Evolutionary conservation across 2,329 filamentous ascomycete genomes (phyloP), one percentile per base, ranked within the genome.

Genomic region (Ilyonectria robusta): DNA sequence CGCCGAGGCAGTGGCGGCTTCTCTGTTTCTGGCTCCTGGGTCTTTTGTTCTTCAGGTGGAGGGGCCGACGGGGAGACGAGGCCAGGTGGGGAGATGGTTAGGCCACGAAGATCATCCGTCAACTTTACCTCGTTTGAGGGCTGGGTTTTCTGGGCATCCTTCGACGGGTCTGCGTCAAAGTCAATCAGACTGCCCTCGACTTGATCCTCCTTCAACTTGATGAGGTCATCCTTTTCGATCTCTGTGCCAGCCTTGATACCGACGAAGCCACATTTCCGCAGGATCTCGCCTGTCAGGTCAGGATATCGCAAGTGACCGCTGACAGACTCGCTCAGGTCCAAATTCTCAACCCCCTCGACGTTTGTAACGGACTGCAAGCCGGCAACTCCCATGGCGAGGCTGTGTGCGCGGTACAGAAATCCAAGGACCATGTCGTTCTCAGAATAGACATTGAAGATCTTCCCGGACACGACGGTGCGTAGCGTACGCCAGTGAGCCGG

Each of bases 381-480:
- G 0, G 94, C 94, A 47, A 97, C 89, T 4, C 95, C 95, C 46
- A 93, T 87, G 70, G 96, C 92, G 31, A 97, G 88, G 65, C 91
- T 94, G 46, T 93, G 94, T 2, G 94, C 92, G 50, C 95, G 90
- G 79, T 98, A 97, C 19, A 97, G 84, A 77, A 97, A 95, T 1
- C 90, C 94, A 1, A 98, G 89, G 35, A 98, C 90, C 75, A 94
- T 93, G 80, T 98, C 95, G 67, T 96, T 95, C 59, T 92, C 90
- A 2, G 93, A 95, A 81, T 92, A 97, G 9, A 95, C 94, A 73
- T 98, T 98, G 73, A 97, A 92, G 8, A 97, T 86, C 64, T 92
- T 88, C 2, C 95, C 94, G 2, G 91, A 89, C 0, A 97, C 94
- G 1, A 95, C 93, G 50, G 88, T 89, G 33, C 94, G 89, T 71